Conservation (phyloP, 331 rosid species). For the Acacia pycnantha region DNA sequence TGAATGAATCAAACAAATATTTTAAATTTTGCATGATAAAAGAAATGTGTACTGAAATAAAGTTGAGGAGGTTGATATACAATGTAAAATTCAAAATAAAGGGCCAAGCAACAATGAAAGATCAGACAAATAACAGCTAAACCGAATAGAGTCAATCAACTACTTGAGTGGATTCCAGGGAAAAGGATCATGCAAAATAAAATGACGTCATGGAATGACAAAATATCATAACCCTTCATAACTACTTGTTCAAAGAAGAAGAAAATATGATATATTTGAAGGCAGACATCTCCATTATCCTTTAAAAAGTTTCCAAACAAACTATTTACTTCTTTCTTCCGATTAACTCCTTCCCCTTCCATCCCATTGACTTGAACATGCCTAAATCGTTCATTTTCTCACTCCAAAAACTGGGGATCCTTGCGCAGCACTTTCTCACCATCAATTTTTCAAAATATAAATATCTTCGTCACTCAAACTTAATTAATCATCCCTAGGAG, state of each 20-base stretch:
- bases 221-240: neutral
- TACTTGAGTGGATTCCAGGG: neutral
- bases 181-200: slow-evolving; percentile 3
- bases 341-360: neutral
- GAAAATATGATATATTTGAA: neutral
- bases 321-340: too few relatives aligned
- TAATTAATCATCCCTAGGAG: neutral
- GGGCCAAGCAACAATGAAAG: slow-evolving; percentile 13
- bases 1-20: slow-evolving; percentile 5
- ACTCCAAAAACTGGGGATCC: neutral
- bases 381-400: neutral
- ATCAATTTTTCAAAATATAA: neutral
- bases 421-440: neutral
- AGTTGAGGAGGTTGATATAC: slow-evolving; percentile 12
- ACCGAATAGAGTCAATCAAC: slow-evolving; percentile 7
- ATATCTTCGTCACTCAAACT: neutral
- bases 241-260: neutral
- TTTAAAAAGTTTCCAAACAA: too few relatives aligned
- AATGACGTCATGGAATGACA: neutral
- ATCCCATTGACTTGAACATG: neutral
- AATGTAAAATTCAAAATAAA: neutral
- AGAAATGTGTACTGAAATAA: slow-evolving; percentile 6
- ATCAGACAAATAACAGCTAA: neutral
- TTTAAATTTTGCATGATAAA: neutral
- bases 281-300: neutral